A percentile compares a stretch with the other conserved stretches of the same genome.
Conservation (phyloP, 2,329 filamentous ascomycete genomes). For the Diplodia scrobiculata region DNA sequence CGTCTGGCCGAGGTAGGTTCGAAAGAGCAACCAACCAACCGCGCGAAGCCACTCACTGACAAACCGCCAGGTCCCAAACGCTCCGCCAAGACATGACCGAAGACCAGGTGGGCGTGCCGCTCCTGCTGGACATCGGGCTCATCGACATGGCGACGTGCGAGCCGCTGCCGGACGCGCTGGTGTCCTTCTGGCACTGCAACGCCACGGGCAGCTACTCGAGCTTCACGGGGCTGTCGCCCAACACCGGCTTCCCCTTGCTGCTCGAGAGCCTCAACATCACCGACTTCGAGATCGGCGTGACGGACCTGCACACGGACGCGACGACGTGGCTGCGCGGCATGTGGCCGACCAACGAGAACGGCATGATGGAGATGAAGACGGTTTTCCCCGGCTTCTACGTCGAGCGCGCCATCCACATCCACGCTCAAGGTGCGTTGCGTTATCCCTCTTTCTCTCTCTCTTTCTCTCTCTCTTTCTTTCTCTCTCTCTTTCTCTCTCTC, state of each 20-base stretch:
- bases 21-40: too few relatives aligned
- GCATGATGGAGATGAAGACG: conserved; percentile 38
- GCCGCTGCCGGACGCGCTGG: conserved; percentile 42
- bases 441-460: too few relatives aligned
- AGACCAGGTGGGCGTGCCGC: conserved; percentile 42
- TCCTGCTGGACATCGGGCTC: conserved; percentile 48
- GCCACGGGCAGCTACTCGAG: conserved; percentile 38
- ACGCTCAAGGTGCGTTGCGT: conserved; percentile 30
- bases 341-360: conserved; percentile 37
- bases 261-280: conserved; percentile 39
- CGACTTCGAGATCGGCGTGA: conserved; percentile 19
- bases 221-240: conserved; percentile 35
- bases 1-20: conserved; percentile 33
- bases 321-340: conserved; percentile 39
- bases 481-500: too few relatives aligned
- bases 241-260: conserved; percentile 31
- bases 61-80: conserved; percentile 18
- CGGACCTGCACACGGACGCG: conserved; percentile 37
- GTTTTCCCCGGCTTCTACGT: conserved; percentile 36
- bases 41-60: neutral
- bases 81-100: conserved; percentile 43
- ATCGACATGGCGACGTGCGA: conserved; percentile 49
- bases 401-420: conserved; percentile 36
- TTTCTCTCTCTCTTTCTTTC: too few relatives aligned
- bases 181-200: conserved; percentile 43